phyloP scores from a whole-genome alignment of 2,329 filamentous ascomycete genomes.

The Aspergillus japonicus region DNA sequence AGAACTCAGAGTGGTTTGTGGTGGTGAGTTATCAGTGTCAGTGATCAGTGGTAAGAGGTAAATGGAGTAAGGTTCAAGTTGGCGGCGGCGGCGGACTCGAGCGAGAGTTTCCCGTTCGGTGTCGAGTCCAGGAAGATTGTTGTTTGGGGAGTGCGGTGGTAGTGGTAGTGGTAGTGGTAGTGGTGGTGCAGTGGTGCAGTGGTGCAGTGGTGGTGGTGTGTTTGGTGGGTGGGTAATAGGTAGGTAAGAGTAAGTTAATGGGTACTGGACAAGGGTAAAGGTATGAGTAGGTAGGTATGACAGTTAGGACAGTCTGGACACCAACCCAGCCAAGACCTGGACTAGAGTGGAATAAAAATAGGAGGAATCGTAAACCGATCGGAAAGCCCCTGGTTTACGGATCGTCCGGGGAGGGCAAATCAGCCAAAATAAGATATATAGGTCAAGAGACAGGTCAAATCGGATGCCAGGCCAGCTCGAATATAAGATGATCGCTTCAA shows the following conservation, averaged over 20 bases:
- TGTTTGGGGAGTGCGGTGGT: no score
- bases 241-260: no score
- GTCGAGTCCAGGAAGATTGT: slow-evolving; percentile 13
- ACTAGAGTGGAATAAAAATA: slow-evolving; percentile 17
- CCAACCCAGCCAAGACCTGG: slow-evolving; percentile 20
- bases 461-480: not conserved
- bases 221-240: no score
- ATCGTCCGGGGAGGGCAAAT: slow-evolving; percentile 8
- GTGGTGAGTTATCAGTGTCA: not conserved
- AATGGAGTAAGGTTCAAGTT: slow-evolving; percentile 10
- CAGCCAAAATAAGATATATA: slow-evolving; percentile 4
- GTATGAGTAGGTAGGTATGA: slow-evolving; percentile 13
- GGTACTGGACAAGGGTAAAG: no score
- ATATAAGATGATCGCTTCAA: not conserved
- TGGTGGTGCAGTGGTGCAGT: no score
- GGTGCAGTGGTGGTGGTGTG: no score
- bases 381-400: slow-evolving; percentile 9
- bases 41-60: not conserved
- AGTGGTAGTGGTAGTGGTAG: no score
- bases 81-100: slow-evolving; percentile 17
- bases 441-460: not conserved
- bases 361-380: slow-evolving; percentile 8
- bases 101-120: slow-evolving; percentile 11
- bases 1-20: not conserved
- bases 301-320: slow-evolving; percentile 20